Evolutionary conservation across 345 rosid species (phyloP).

Genomic region (Brassica napus): DNA sequence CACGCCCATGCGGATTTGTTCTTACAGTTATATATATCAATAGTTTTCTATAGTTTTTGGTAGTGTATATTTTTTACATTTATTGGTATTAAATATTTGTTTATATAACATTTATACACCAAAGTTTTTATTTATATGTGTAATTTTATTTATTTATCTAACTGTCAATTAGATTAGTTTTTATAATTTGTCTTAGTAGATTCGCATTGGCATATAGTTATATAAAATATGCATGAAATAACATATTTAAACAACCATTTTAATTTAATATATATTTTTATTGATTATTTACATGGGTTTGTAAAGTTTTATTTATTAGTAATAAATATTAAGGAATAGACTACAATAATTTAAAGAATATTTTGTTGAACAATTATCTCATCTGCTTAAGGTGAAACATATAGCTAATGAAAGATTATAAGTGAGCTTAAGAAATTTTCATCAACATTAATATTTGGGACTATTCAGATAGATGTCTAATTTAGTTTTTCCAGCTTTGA

Average conservation of each 20-base stretch:
- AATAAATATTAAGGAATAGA: not conserved
- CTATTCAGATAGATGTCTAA: too few relatives aligned
- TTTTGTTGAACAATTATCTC: not conserved
- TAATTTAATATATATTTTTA: too few relatives aligned
- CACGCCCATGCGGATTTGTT: not conserved
- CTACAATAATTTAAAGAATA: not conserved
- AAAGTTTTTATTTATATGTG: not conserved
- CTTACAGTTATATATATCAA: not conserved
- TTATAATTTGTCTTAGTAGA: not conserved
- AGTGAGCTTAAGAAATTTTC: too few relatives aligned
- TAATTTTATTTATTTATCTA: too few relatives aligned
- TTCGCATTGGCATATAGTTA: not conserved
- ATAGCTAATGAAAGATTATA: too few relatives aligned
- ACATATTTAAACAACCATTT: not conserved
- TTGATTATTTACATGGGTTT: not conserved
- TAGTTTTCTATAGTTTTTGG: too few relatives aligned
- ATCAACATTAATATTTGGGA: too few relatives aligned
- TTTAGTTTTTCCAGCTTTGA: too few relatives aligned
- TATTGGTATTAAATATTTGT: too few relatives aligned
- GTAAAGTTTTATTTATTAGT: too few relatives aligned
- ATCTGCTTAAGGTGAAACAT: too few relatives aligned
- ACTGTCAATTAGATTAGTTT: not conserved
- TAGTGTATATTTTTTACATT: too few relatives aligned
- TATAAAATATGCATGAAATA: not conserved
- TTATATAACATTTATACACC: not conserved